These are phyloP conservation scores for Botryotinia calthae DNA, from an alignment of 2,329 filamentous ascomycete genomes.

Conservation along the genomic window DNA sequence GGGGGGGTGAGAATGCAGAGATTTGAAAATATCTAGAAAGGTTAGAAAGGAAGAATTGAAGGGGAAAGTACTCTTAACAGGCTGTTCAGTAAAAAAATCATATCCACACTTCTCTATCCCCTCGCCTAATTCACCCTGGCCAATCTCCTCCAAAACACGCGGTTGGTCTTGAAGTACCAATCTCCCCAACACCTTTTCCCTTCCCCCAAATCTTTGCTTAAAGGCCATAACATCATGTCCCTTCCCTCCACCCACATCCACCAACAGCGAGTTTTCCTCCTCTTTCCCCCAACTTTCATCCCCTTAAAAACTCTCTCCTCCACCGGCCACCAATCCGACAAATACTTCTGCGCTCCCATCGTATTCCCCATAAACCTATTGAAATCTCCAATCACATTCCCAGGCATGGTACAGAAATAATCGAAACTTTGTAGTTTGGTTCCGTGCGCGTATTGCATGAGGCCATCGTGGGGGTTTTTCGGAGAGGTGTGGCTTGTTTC, in stretches of 20 bases:
- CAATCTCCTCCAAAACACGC: conserved; percentile 23
- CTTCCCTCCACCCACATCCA: conserved; percentile 43
- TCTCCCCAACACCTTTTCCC: not conserved
- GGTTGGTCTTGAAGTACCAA: conserved; percentile 42
- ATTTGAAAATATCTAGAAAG: not conserved
- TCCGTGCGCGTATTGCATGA: not conserved
- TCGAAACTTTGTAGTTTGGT: not conserved
- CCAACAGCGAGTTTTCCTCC: conserved; percentile 33
- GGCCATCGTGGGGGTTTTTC: not conserved
- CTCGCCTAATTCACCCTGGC: conserved; percentile 28
- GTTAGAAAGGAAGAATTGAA: not conserved
- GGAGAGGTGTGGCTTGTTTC: not conserved
- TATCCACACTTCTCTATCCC: conserved; percentile 36
- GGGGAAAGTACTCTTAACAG: conserved; percentile 27
- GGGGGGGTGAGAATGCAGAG: not conserved
- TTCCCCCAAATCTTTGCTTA: not conserved
- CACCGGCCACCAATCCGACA: not conserved
- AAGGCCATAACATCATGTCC: conserved; percentile 38
- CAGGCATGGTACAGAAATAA: not conserved
- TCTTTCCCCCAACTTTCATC: not conserved
- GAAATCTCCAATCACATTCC: not conserved
- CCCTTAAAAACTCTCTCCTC: not conserved
- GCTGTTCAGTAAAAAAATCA: conserved; percentile 37
- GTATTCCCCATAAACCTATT: conserved; percentile 1
- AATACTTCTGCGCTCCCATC: not conserved